A percentile compares a stretch with the other conserved stretches of the same genome.
Evolutionary conservation across 768 basidiomycete species (phyloP).

Genomic region (Auricularia sp.): DNA sequence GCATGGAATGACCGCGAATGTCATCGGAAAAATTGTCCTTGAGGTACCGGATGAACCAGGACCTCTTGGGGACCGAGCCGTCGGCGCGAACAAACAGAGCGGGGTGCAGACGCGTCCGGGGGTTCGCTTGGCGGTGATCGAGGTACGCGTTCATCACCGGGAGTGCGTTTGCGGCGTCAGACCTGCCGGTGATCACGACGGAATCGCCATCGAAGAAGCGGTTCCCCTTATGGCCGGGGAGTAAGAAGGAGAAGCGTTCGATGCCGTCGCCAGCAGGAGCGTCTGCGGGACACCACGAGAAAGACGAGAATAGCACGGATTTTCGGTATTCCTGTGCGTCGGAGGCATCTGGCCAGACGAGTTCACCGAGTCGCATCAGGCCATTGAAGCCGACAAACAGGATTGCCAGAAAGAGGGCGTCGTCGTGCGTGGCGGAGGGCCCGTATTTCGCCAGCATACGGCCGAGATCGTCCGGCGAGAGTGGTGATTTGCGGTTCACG

Average conservation of each 20-base stretch:
- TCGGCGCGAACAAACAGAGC: constrained; percentile 24
- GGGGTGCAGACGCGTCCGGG: constrained; percentile 9
- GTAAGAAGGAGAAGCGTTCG: constrained; percentile 10
- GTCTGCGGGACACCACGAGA: constrained; percentile 4
- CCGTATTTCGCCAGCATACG: constrained; percentile 12
- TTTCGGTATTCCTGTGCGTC: constrained; percentile 12
- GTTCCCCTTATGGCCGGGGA: constrained; percentile 32
- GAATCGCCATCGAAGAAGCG: neutral
- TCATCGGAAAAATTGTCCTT: constrained; percentile 13
- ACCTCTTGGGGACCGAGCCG: constrained; percentile 36
- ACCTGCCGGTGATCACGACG: too few species aligned
- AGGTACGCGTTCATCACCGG: too few species aligned
- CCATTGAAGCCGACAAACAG: constrained; percentile 15
- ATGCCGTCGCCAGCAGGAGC: constrained; percentile 5
- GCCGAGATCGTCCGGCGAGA: constrained; percentile 11
- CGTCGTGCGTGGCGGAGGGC: constrained; percentile 18
- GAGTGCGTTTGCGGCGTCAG: too few species aligned
- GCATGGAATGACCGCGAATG: constrained; percentile 26
- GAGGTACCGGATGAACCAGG: constrained; percentile 26
- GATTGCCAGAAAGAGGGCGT: constrained; percentile 19
- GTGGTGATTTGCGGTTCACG: constrained; percentile 18
- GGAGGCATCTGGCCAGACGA: constrained; percentile 13
- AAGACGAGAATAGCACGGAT: too few species aligned
- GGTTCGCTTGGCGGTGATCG: too few species aligned
- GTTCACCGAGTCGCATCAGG: constrained; percentile 20